phyloP scores from a whole-genome alignment of 179 eudicot genomes.

The Beta macrorhiza region DNA sequence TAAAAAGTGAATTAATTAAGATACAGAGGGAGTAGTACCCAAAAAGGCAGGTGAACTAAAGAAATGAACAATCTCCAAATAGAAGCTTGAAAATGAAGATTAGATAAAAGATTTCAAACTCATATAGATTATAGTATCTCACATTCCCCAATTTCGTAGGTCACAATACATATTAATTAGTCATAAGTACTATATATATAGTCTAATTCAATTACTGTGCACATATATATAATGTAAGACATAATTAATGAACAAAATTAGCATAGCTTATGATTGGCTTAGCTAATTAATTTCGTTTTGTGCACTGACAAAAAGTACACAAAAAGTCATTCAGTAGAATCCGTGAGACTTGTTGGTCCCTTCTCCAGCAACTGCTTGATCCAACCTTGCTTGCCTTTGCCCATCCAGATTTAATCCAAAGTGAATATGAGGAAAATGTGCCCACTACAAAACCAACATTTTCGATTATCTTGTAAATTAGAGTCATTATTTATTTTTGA shows the following conservation, averaged over 20 bases:
- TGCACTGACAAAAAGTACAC: neutral
- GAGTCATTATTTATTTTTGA: too few species aligned
- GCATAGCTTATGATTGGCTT: slow-evolving; percentile 19
- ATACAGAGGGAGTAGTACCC: too few species aligned
- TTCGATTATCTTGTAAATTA: too few species aligned
- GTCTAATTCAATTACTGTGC: neutral
- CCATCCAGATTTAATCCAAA: slow-evolving; percentile 54
- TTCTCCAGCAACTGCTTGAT: slow-evolving; percentile 39
- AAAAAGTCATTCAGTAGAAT: slow-evolving; percentile 27
- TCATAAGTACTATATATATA: neutral
- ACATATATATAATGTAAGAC: slow-evolving; percentile 10
- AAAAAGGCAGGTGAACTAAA: too few species aligned
- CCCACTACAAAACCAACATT: slow-evolving; percentile 52
- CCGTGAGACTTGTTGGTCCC: slow-evolving; percentile 40
- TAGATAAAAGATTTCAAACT: neutral
- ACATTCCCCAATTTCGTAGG: neutral
- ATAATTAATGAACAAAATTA: neutral
- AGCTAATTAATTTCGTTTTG: slow-evolving; percentile 16
- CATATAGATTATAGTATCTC: neutral
- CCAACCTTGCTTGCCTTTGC: slow-evolving; percentile 51
- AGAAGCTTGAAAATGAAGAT: neutral
- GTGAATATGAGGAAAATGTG: slow-evolving; percentile 77
- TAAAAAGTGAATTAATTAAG: too few species aligned
- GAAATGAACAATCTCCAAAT: too few species aligned
- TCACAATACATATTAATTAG: neutral